phyloP scores from a whole-genome alignment of 164 flowering plant genomes.

The Tinospora cordifolia region DNA sequence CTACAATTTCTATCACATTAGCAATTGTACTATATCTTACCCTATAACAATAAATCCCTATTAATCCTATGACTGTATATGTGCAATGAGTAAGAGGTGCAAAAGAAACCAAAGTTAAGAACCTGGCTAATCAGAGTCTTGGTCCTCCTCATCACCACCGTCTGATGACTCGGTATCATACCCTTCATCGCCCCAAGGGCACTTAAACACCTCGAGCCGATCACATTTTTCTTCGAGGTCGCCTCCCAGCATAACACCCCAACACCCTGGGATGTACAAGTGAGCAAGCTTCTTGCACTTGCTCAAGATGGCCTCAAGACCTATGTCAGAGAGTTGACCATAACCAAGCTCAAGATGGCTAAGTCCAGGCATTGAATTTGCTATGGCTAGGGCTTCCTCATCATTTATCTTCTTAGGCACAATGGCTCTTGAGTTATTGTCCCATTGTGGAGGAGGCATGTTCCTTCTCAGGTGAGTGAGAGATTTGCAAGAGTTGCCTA shows the following conservation, averaged over 20 bases:
- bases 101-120: neutral
- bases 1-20: no score
- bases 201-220: constrained; percentile 12
- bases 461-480: constrained; percentile 24
- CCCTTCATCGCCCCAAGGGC: constrained; percentile 20
- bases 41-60: neutral
- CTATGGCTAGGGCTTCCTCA: constrained; percentile 26
- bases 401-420: constrained; percentile 15
- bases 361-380: constrained; percentile 26
- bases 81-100: neutral
- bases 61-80: neutral
- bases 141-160: constrained; percentile 1
- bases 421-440: neutral
- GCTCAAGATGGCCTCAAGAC: constrained; percentile 25
- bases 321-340: constrained; percentile 23
- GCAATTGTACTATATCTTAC: no score
- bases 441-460: constrained; percentile 22
- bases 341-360: constrained; percentile 24
- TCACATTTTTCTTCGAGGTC: constrained; percentile 20
- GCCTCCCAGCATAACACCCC: constrained; percentile 21
- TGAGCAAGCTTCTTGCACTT: constrained; percentile 22
- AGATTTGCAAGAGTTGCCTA: constrained; percentile 27
- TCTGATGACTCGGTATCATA: constrained; percentile 9
- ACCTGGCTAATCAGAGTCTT: neutral
- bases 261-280: constrained; percentile 30